These are phyloP conservation scores for Apocynum venetum DNA, from an alignment of 257 asterid species.

Conservation along the genomic window DNA sequence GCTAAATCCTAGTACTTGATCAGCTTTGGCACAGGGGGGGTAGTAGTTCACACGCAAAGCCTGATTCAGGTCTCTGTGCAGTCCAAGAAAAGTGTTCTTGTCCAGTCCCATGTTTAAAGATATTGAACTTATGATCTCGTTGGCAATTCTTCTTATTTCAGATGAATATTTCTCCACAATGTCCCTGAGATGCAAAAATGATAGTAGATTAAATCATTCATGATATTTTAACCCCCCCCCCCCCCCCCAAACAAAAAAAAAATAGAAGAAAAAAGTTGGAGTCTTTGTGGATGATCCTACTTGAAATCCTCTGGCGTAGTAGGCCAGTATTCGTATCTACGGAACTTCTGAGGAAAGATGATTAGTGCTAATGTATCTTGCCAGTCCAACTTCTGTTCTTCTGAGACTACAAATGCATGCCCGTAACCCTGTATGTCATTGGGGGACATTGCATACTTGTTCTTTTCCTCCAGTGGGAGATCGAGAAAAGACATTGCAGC, in stretches of 20 bases:
- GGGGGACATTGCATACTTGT: conserved; percentile 38
- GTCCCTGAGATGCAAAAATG: conserved; percentile 24
- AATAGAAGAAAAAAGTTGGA: background rate
- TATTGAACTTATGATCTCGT: conserved; percentile 30
- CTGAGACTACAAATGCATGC: conserved; percentile 39
- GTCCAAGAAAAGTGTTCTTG: conserved; percentile 14
- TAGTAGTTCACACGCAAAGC: conserved; percentile 40
- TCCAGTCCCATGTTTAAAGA: conserved; percentile 38
- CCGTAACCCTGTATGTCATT: conserved; percentile 49
- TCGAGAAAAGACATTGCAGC: conserved; percentile 34
- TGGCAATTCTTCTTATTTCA: conserved; percentile 27
- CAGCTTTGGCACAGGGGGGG: conserved; percentile 39
- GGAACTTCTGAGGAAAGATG: conserved; percentile 21
- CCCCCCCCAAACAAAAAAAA: too few relatives aligned
- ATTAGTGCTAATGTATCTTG: conserved; percentile 36
- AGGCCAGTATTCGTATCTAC: conserved; percentile 44
- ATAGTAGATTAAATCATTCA: background rate
- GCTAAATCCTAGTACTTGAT: conserved; percentile 44
- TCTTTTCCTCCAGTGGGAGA: conserved; percentile 42
- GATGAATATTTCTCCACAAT: conserved; percentile 33
- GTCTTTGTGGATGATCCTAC: conserved; percentile 18
- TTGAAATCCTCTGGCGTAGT: conserved; percentile 34
- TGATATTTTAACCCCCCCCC: background rate
- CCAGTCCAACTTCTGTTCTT: conserved; percentile 47
- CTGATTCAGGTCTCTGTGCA: conserved; percentile 33